phyloP scores from a whole-genome alignment of 345 rosid species.

The Gossypium longicalyx region DNA sequence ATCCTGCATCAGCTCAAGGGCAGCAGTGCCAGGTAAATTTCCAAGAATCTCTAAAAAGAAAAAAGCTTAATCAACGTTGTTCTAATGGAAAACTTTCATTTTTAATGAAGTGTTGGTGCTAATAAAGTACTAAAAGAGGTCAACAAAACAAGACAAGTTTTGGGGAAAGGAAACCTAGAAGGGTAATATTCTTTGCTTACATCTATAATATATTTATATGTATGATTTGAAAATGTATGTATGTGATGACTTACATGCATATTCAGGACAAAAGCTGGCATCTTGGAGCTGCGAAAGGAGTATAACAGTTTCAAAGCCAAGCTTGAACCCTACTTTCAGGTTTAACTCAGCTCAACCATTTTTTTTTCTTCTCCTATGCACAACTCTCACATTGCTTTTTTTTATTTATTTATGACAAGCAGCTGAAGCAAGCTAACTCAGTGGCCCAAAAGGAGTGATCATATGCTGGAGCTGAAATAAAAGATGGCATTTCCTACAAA shows the following conservation, averaged over 20 bases:
- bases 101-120: conserved; percentile 32
- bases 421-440: conserved; percentile 9
- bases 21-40: conserved; percentile 22
- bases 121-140: conserved; percentile 18
- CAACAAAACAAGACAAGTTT: neutral
- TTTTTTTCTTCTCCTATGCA: neutral
- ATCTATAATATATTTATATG: neutral
- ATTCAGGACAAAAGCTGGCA: conserved; percentile 1
- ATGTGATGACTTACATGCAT: conserved; percentile 8
- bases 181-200: conserved; percentile 16
- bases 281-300: conserved; percentile 22
- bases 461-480: too few relatives aligned
- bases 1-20: conserved; percentile 24
- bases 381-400: neutral
- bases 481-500: neutral
- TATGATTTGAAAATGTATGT: neutral
- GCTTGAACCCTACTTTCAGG: conserved; percentile 28
- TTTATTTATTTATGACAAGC: neutral
- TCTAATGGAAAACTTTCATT: neutral
- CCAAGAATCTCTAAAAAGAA: neutral
- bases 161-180: conserved; percentile 1
- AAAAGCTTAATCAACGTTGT: neutral
- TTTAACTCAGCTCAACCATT: neutral
- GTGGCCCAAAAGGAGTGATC: neutral
- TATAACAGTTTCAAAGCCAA: conserved; percentile 20